Conservation (phyloP, 2,329 filamentous ascomycete species). For the Fusarium pininemorale region DNA sequence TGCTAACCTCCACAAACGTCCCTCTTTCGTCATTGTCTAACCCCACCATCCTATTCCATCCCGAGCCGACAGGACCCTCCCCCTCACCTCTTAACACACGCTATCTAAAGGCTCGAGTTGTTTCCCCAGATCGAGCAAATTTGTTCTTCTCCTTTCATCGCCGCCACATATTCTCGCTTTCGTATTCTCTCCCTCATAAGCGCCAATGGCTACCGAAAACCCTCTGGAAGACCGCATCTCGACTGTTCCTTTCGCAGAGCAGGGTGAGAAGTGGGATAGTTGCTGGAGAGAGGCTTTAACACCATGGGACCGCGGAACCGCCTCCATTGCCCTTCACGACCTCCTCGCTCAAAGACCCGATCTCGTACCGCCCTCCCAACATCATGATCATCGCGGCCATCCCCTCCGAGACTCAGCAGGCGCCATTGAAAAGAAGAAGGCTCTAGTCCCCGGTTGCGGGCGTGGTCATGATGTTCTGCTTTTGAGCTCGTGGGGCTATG, state of each 20-base stretch:
- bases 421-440: conserved; percentile 49
- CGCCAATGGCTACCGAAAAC: conserved; percentile 36
- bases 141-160: not conserved
- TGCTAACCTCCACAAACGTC: conserved; percentile 3
- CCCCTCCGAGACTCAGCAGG: conserved; percentile 37
- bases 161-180: not conserved
- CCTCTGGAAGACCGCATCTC: conserved; percentile 50
- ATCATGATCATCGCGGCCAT: conserved; percentile 45
- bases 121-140: not conserved
- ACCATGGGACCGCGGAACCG: conserved; percentile 66
- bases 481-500: conserved; percentile 78
- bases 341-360: conserved; percentile 57
- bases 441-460: conserved; percentile 84
- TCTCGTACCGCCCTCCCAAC: conserved; percentile 52
- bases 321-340: conserved; percentile 64
- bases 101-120: conserved; percentile 15
- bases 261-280: conserved; percentile 56
- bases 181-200: not conserved
- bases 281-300: conserved; percentile 57
- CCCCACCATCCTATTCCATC: conserved; percentile 32
- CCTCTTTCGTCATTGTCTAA: conserved; percentile 35
- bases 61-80: conserved; percentile 27
- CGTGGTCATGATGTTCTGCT: conserved; percentile 83
- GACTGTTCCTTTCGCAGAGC: conserved; percentile 45
- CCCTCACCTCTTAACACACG: conserved; percentile 25